phyloP scores from a whole-genome alignment of 805 yeast species.

The Metschnikowia cerradonensis region DNA sequence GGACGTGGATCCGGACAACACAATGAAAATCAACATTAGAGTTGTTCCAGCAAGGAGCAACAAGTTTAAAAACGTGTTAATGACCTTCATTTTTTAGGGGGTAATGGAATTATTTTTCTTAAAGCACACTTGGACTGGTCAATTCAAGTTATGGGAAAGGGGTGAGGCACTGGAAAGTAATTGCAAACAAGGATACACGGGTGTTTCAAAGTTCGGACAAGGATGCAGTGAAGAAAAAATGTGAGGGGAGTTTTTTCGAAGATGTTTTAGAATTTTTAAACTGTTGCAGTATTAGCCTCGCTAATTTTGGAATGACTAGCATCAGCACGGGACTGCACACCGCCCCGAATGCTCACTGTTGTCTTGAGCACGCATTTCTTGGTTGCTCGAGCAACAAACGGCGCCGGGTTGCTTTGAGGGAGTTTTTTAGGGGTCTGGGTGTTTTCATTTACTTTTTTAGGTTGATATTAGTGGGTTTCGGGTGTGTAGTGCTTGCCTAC shows the following conservation, averaged over 20 bases:
- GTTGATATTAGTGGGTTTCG: too few relatives aligned
- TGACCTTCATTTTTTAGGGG: constrained; percentile 25
- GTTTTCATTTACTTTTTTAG: background rate
- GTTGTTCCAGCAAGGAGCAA: constrained; percentile 42
- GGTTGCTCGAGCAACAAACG: constrained; percentile 10
- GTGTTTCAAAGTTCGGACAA: constrained; percentile 39
- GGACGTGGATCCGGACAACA: constrained; percentile 17
- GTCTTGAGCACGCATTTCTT: constrained; percentile 7
- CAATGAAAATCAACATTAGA: constrained; percentile 49
- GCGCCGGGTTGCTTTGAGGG: background rate
- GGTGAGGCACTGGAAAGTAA: background rate
- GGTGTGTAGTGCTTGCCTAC: too few relatives aligned
- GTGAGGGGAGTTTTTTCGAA: constrained; percentile 29
- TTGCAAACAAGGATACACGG: constrained; percentile 18
- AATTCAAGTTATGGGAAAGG: background rate
- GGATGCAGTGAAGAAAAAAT: constrained; percentile 30
- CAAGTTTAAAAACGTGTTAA: constrained; percentile 33
- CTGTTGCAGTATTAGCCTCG: constrained; percentile 9
- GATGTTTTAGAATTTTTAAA: constrained; percentile 6
- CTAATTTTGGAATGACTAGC: constrained; percentile 18
- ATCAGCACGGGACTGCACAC: constrained; percentile 9
- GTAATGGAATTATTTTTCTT: background rate
- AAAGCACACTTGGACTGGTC: background rate
- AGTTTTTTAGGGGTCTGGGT: background rate
- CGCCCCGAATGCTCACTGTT: constrained; percentile 9